Percentiles rank a stretch among this genome's conserved stretches.
Conservation (phyloP, 2,329 filamentous ascomycete genomes). For the Exophiala aquamarina region DNA sequence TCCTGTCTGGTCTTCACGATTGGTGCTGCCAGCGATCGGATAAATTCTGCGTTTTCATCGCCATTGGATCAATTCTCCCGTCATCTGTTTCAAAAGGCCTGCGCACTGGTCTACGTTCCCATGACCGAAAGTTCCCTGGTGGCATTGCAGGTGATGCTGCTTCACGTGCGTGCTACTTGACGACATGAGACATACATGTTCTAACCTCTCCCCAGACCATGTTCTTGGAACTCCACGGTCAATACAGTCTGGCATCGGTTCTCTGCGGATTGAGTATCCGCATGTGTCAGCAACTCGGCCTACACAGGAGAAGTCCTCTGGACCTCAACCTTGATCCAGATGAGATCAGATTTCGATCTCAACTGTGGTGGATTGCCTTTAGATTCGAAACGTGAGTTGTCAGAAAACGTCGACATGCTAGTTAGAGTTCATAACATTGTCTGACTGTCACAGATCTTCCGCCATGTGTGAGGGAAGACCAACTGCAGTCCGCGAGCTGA, state of each 20-base stretch:
- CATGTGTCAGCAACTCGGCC: not conserved
- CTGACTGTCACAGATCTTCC: not conserved
- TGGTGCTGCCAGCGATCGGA: not conserved
- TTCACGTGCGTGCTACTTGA: not conserved
- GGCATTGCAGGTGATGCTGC: slow-evolving; percentile 2
- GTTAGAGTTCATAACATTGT: too few species aligned
- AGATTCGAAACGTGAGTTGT: slow-evolving; percentile 1
- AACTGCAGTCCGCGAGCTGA: slow-evolving; percentile 1
- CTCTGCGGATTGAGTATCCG: slow-evolving; percentile 1
- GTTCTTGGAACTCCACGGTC: slow-evolving; percentile 4
- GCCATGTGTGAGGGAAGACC: slow-evolving; percentile 3
- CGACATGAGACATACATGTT: too few species aligned
- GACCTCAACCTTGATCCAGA: slow-evolving; percentile 2
- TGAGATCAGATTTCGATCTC: slow-evolving; percentile 2
- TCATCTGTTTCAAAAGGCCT: slow-evolving; percentile 1
- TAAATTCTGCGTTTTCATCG: not conserved
- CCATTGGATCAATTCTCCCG: slow-evolving; percentile 5
- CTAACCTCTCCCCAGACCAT: not conserved
- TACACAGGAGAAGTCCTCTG: not conserved
- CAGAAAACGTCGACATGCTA: not conserved
- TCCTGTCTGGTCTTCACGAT: slow-evolving; percentile 3
- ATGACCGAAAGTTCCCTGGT: not conserved
- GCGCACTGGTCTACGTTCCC: not conserved
- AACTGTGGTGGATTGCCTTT: slow-evolving; percentile 3
- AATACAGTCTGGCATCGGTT: not conserved